Evolutionary conservation across 495 filamentous ascomycete species (phyloP).

Genomic region (Letharia columbiana): DNA sequence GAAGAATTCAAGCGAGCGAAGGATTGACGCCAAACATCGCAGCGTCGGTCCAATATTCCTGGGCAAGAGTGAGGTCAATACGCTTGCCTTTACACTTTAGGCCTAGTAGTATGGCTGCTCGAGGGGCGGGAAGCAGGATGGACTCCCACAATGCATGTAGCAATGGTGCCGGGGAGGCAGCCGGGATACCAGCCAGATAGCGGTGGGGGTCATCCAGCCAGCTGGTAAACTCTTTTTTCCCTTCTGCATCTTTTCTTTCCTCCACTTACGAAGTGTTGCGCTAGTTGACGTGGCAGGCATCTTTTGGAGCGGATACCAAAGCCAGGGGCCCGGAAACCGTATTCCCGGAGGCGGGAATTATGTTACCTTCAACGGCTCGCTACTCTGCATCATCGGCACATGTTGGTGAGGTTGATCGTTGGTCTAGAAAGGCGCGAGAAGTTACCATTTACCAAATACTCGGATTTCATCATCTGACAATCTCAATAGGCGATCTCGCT

Average conservation of each 20-base stretch:
- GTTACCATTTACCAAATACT: background rate
- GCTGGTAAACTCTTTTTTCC: background rate
- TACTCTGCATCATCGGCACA: background rate
- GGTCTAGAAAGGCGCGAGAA: background rate
- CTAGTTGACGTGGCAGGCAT: conserved; percentile 17
- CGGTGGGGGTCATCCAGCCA: background rate
- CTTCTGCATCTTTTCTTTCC: background rate
- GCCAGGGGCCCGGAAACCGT: conserved; percentile 6
- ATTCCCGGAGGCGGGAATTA: background rate
- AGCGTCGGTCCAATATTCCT: background rate
- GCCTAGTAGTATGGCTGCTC: background rate
- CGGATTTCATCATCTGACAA: background rate
- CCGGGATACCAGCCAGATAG: background rate
- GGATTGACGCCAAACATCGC: background rate
- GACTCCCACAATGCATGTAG: background rate
- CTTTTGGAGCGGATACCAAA: conserved; percentile 2
- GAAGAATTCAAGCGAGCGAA: background rate
- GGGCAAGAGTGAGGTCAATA: background rate
- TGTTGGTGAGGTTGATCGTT: background rate
- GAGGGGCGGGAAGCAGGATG: background rate
- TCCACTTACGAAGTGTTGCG: conserved; percentile 6
- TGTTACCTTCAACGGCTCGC: background rate
- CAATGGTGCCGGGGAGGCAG: background rate
- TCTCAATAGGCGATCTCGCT: conserved; percentile 5
- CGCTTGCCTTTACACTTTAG: background rate